Conservation (phyloP, 129 eudicot species). For the Oenanthe sinensis region DNA sequence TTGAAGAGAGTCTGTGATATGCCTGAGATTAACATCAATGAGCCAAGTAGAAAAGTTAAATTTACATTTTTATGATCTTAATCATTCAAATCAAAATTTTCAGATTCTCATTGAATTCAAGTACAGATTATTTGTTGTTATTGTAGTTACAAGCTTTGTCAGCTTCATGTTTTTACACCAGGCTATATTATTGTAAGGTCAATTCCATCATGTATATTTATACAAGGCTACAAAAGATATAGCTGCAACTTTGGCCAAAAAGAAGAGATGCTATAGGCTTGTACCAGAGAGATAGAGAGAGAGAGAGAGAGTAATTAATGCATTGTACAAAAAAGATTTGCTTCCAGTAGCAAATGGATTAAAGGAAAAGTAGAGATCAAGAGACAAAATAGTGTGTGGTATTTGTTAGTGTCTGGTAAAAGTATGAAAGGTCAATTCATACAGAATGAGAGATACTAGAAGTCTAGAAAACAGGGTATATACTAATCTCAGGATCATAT, state of each 20-base stretch:
- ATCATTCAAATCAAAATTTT: neutral
- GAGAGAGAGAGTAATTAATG: neutral
- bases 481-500: neutral
- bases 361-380: neutral
- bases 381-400: neutral
- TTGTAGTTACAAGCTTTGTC: neutral
- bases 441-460: conserved; percentile 6
- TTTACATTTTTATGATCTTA: too few species aligned
- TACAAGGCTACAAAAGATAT: neutral
- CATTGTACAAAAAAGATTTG: neutral
- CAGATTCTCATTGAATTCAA: neutral
- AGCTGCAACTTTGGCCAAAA: conserved; percentile 2
- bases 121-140: neutral
- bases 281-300: neutral
- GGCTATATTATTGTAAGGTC: conserved; percentile 1
- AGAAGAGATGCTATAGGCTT: conserved; percentile 1
- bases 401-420: neutral
- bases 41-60: too few species aligned
- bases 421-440: neutral
- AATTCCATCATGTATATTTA: neutral
- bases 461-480: neutral
- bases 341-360: neutral
- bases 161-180: neutral
- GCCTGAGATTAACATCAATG: neutral
- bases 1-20: neutral